A percentile compares a stretch with the other conserved stretches of the same genome.
These are phyloP conservation scores for Auricularia auricula-judae DNA, from an alignment of 768 basidiomycete species.

Conservation along the genomic window DNA sequence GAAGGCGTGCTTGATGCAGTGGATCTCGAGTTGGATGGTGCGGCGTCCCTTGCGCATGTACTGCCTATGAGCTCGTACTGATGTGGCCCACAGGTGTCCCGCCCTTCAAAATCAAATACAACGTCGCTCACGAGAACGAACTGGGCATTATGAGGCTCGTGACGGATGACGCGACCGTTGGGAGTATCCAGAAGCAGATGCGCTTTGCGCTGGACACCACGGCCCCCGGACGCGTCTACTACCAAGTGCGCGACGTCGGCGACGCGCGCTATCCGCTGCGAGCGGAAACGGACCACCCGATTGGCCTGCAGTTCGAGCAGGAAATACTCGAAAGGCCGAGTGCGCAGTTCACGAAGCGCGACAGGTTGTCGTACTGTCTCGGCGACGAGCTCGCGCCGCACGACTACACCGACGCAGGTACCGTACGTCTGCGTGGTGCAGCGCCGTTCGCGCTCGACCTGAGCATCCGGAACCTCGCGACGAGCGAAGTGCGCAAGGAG, in stretches of 20 bases:
- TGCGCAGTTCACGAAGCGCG: slow-evolving; percentile 60
- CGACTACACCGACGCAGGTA: slow-evolving; percentile 33
- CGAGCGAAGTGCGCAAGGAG: slow-evolving; percentile 50
- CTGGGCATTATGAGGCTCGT: slow-evolving; percentile 58
- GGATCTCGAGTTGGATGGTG: slow-evolving; percentile 73
- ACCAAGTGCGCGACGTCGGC: slow-evolving; percentile 82
- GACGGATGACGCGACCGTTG: slow-evolving; percentile 62
- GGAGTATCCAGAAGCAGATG: slow-evolving; percentile 70
- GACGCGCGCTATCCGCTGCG: slow-evolving; percentile 76
- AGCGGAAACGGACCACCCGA: slow-evolving; percentile 29
- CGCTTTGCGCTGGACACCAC: slow-evolving; percentile 75
- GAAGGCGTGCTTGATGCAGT: slow-evolving; percentile 74
- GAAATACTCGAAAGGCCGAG: slow-evolving; percentile 72
- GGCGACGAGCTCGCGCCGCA: slow-evolving; percentile 48
- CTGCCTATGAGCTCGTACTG: background rate
- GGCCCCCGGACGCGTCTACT: slow-evolving; percentile 70
- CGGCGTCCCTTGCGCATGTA: slow-evolving; percentile 6
- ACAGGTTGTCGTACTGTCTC: slow-evolving; percentile 63
- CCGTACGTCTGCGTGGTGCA: slow-evolving; percentile 64
- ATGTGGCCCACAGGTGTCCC: slow-evolving; percentile 47
- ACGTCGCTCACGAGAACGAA: slow-evolving; percentile 60
- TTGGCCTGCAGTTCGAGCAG: slow-evolving; percentile 71
- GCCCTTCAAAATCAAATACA: slow-evolving; percentile 92
- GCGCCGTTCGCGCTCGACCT: slow-evolving; percentile 78
- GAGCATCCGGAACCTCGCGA: slow-evolving; percentile 63